Base-by-base conservation (phyloP, 75 land plant species). In the Adiantum capillusveneris region DNA sequence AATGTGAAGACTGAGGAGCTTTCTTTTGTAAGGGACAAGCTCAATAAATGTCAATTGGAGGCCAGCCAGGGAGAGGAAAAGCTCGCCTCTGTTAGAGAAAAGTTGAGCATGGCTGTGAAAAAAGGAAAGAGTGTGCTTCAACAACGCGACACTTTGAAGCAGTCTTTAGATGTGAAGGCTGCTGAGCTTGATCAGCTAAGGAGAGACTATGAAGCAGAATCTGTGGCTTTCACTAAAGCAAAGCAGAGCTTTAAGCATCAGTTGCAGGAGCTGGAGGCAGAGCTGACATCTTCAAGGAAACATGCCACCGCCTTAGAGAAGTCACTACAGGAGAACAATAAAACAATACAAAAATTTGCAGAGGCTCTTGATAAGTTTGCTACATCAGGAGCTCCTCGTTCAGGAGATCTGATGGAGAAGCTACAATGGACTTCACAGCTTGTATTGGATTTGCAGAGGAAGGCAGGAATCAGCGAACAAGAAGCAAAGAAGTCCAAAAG, bases 101-200 rank as follows among this genome's bases (percentile, higher is more conserved):
- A 95, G 72, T 63, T 95, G 29, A 81, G 80, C 70, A 72, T 84
- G 57, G 99, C 99, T 43, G 87, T 95, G 29, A 79, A 81, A 45
- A 95, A 86, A 65, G 99, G 96, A 0, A 95, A 95, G 70, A 79
- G 76, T 0, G 31, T 90, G 49, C 88, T 78, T 56, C 96, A 95
- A 26, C 91, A 90, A 63, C 81, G 96, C 16, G 99, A 95, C 39
- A 43, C 55, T 34, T 60, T 95, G 74, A 95, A 86, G 50, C 82
- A 84, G 57, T 59, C 65, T 13, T 25, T 94, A 56, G 85, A 76
- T 52, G 83, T 79, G 64, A 61, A 74, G 68, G 76, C 46, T 45
- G 60, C 59, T n/a, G 53, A 65, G 41, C 30, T 56, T 57, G 31
- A 56, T 56, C 30, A 43, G 21, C 37, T 86, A 18, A 75, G 64